Base-by-base conservation (phyloP, 139 green algal species). In the Prasinococcaceae sp. region DNA sequence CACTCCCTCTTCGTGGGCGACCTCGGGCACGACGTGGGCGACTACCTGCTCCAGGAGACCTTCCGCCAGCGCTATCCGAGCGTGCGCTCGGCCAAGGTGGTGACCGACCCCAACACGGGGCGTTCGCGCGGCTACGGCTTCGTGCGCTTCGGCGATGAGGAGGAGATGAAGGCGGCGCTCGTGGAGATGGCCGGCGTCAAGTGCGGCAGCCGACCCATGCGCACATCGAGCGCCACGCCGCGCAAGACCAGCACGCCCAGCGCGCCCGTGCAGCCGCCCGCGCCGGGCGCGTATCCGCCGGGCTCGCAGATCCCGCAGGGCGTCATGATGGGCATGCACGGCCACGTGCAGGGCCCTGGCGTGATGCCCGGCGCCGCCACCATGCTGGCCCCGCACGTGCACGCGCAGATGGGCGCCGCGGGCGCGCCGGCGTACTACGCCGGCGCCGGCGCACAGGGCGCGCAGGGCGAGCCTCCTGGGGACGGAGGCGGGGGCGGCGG, bases 51-150 rank as follows among this genome's bases (percentile, higher is more conserved):
- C 10, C 72, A 86, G 50, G 77, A 87, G 23, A 78, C 81, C 25
- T 97, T 97, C 61, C 48, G 78, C 12, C 55, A 77, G 30, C 87
- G 80, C 32, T 96, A 84, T 55, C 65, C 81, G 3, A 83, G 71
- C 3, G 85, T 90, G 9, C 43, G 36, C 9, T 39, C 39, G 29
- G 60, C 60, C 30, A 68, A 68, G 58, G 55, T 96, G 2, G 93
- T 96, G 32, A 82, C 72, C 1, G 88, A 96, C 60, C 73, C 76
- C 2, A 53, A 55, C 10, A 94, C 84, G 1, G 74, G 76, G 1
- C 69, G 84, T 8, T 85, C 74, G 38, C 94, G 94, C 55, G 88
- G 88, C 36, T 97, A 90, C 51, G 88, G 88, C 36, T 97, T 97
- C 67, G 88, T 96, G 20, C 74, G 88, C 4, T 97, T 96, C 59